phyloP scores from a whole-genome alignment of 2,329 filamentous ascomycete species.

The Nemania abortiva region DNA sequence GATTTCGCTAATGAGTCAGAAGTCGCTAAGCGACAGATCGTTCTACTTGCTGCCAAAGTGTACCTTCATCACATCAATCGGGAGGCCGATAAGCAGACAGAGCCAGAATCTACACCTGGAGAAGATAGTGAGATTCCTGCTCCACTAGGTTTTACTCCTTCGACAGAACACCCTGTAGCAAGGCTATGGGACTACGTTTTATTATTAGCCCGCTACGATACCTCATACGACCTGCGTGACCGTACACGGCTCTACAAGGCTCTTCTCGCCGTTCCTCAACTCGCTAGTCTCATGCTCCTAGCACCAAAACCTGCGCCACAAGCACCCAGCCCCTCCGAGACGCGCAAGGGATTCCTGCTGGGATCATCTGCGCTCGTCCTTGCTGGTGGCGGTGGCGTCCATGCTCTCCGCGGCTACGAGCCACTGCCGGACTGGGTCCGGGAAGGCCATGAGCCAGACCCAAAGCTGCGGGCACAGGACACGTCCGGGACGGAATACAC shows the following conservation, averaged over 20 bases:
- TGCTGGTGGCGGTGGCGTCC: conserved; percentile 78
- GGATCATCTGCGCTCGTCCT: conserved; percentile 89
- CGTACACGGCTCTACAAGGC: conserved; percentile 89
- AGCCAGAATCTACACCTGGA: conserved; percentile 42
- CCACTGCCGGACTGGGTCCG: conserved; percentile 86
- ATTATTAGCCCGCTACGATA: conserved; percentile 89
- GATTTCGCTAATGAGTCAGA: conserved; percentile 88
- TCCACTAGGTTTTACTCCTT: conserved; percentile 49
- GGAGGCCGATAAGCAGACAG: conserved; percentile 58
- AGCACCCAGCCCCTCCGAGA: conserved; percentile 88
- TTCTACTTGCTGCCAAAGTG: conserved; percentile 94
- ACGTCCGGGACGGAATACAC: conserved; percentile 53
- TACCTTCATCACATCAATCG: conserved; percentile 89
- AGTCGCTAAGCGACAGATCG: conserved; percentile 88
- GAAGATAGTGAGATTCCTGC: conserved; percentile 48
- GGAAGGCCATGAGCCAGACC: conserved; percentile 82
- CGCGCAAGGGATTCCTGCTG: conserved; percentile 79
- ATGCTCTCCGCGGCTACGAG: conserved; percentile 83
- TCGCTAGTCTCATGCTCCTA: conserved; percentile 89
- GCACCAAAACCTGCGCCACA: conserved; percentile 96
- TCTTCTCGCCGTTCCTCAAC: conserved; percentile 83
- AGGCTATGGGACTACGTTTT: conserved; percentile 87
- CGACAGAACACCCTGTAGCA: conserved; percentile 75
- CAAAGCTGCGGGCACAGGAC: conserved; percentile 67
- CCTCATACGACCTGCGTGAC: conserved; percentile 93